Evolutionary conservation across 1,284 basidiomycete genomes (phyloP).

Genomic region (Naganishia sp.): DNA sequence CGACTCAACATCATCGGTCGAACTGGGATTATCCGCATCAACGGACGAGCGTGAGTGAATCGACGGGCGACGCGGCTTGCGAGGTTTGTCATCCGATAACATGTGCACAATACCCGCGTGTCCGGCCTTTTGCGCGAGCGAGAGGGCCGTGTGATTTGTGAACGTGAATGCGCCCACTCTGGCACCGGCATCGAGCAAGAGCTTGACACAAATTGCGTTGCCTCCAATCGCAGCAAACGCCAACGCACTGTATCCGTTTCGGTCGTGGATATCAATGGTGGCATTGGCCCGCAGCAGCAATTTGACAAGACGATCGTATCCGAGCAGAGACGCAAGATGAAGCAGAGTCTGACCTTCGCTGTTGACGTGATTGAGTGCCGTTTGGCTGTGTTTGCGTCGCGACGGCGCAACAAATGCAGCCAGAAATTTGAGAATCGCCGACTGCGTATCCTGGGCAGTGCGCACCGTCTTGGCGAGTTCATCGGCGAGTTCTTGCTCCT

Average conservation of each 20-base stretch:
- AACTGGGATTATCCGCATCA: slow-evolving; percentile 53
- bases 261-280: slow-evolving; percentile 80
- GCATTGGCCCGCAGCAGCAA: slow-evolving; percentile 73
- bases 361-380: slow-evolving; percentile 66
- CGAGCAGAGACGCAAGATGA: slow-evolving; percentile 81
- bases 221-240: slow-evolving; percentile 78
- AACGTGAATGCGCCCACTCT: slow-evolving; percentile 72
- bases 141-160: slow-evolving; percentile 75
- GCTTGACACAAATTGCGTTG: slow-evolving; percentile 65
- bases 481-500: slow-evolving; percentile 43
- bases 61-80: slow-evolving; percentile 24
- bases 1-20: slow-evolving; percentile 34
- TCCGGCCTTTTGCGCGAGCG: slow-evolving; percentile 67
- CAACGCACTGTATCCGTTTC: slow-evolving; percentile 85
- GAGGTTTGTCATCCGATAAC: neutral
- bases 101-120: slow-evolving; percentile 46
- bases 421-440: slow-evolving; percentile 75
- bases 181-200: slow-evolving; percentile 77
- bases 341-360: slow-evolving; percentile 73
- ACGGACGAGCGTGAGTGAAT: slow-evolving; percentile 31
- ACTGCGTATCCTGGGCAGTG: slow-evolving; percentile 61
- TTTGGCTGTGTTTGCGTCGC: slow-evolving; percentile 41
- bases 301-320: slow-evolving; percentile 69
- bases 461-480: slow-evolving; percentile 59
- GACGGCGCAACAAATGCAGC: slow-evolving; percentile 33